Base-by-base conservation (phyloP, 2,329 filamentous ascomycete species). In the Phaeosphaeria sp. region DNA sequence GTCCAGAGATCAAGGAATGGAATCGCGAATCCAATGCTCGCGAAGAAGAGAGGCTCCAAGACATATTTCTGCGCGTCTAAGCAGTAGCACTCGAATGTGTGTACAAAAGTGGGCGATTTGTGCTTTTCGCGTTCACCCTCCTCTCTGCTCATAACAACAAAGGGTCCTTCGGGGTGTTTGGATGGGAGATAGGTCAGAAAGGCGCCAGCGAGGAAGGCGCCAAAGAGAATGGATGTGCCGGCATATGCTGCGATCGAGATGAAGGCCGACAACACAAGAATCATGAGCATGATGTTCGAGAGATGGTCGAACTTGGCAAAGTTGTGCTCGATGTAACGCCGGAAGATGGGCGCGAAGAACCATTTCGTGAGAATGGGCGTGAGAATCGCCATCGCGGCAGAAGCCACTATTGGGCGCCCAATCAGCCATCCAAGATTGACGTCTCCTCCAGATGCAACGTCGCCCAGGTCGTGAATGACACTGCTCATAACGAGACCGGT, bases 41-140 rank as follows among this genome's bases (percentile, higher is more conserved):
- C 69, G 42, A 73, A 73, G 64, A 72, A 73, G 15, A 72, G 54
- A 7, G 71, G 71, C 48, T 61, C 65, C n/a, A 72, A 56, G 13
- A 73, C 56, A 43, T 71, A 72, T 22, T 3, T 82, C 82, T 4
- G 84, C 78, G 11, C 82, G 56, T 10, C 86, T 54, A 2, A 81
- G 80, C 18, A 84, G 72, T 11, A 85, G 53, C 60, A 65, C 48
- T 74, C 69, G 39, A 72, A 73, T 0, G 69, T 73, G 30, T 72
- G 68, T 5, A 73, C 68, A 18, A 72, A 73, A 0, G 67, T 72
- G 1, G 69, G 68, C 20, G 63, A 67, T 47, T 71, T 73, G 58
- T 68, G 42, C 27, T 66, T 65, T 63, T 51, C 42, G 25, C 60
- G 58, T 54, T 73, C 72, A 30, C 69, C 71, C 44, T 72, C 63